Evolutionary conservation across 495 filamentous ascomycete genomes (phyloP).

Genomic region (Hyphodiscus hymeniophilus): DNA sequence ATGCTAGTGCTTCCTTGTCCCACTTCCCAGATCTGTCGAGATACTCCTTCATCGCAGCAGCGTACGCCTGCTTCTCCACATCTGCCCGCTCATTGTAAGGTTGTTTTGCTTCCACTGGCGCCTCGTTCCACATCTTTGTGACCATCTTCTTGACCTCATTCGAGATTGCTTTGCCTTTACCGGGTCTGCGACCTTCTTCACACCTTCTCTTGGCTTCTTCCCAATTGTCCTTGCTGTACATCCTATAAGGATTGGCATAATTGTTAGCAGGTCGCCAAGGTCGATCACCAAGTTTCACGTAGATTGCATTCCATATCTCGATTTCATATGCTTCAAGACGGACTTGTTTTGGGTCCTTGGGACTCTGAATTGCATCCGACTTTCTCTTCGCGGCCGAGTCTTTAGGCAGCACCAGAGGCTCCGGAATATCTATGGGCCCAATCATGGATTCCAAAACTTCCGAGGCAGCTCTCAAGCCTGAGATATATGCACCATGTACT

Average conservation of each 20-base stretch:
- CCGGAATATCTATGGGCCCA: conserved; percentile 70
- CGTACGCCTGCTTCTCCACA: conserved; percentile 54
- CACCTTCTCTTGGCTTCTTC: conserved; percentile 62
- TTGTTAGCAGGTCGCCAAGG: conserved; percentile 61
- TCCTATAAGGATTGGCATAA: conserved; percentile 63
- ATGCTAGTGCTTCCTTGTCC: conserved; percentile 53
- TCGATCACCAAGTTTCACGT: conserved; percentile 60
- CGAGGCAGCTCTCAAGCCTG: conserved; percentile 78
- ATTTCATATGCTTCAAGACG: conserved; percentile 62
- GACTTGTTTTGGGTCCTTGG: conserved; percentile 40
- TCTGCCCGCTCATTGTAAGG: conserved; percentile 70
- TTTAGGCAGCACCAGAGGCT: conserved; percentile 65
- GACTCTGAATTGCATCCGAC: conserved; percentile 21
- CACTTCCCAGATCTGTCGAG: conserved; percentile 53
- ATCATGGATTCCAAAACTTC: conserved; percentile 72
- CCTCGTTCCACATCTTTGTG: conserved; percentile 83
- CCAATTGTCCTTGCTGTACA: conserved; percentile 78
- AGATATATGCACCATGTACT: conserved; percentile 93
- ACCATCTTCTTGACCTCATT: conserved; percentile 79
- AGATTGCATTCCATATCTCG: conserved; percentile 60
- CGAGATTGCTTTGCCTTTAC: conserved; percentile 57
- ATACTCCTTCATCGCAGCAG: conserved; percentile 48
- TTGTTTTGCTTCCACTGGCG: conserved; percentile 53
- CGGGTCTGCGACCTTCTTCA: conserved; percentile 54
- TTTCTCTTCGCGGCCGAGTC: conserved; percentile 47